Conservation (phyloP, 805 yeast genomes). For the Ogataea nitratoaversa region DNA sequence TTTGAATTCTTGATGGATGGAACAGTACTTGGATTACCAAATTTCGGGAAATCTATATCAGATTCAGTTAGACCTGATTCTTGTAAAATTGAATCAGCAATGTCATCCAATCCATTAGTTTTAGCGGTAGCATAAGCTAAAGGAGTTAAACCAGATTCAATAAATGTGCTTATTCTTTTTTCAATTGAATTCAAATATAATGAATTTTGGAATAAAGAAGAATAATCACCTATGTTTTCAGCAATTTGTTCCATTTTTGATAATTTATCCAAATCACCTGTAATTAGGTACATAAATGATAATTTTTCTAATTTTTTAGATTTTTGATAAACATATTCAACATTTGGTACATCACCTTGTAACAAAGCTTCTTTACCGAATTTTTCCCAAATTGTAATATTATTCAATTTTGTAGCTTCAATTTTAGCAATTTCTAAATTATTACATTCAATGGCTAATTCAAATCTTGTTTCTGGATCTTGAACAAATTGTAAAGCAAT, state of each 20-base stretch:
- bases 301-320: slow-evolving; percentile 82
- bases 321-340: slow-evolving; percentile 85
- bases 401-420: slow-evolving; percentile 78
- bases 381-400: slow-evolving; percentile 68
- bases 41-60: slow-evolving; percentile 45
- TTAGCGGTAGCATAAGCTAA: slow-evolving; percentile 92
- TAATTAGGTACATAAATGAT: slow-evolving; percentile 79
- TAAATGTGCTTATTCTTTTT: slow-evolving; percentile 68
- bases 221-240: slow-evolving; percentile 76
- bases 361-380: slow-evolving; percentile 80
- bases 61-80: slow-evolving; percentile 62
- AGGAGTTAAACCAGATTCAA: slow-evolving; percentile 76
- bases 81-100: slow-evolving; percentile 67
- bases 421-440: slow-evolving; percentile 80
- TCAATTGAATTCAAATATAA: slow-evolving; percentile 71
- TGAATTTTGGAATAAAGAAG: slow-evolving; percentile 79
- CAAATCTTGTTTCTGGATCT: slow-evolving; percentile 94
- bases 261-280: slow-evolving; percentile 76
- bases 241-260: slow-evolving; percentile 86
- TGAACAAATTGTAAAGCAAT: slow-evolving; percentile 95
- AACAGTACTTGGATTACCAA: slow-evolving; percentile 37
- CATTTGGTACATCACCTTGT: slow-evolving; percentile 84
- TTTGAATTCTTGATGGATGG: slow-evolving; percentile 50
- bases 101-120: slow-evolving; percentile 71
- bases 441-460: slow-evolving; percentile 91